Conservation (phyloP, 2,329 filamentous ascomycete genomes). For the Gaeumannomyces tritici region DNA sequence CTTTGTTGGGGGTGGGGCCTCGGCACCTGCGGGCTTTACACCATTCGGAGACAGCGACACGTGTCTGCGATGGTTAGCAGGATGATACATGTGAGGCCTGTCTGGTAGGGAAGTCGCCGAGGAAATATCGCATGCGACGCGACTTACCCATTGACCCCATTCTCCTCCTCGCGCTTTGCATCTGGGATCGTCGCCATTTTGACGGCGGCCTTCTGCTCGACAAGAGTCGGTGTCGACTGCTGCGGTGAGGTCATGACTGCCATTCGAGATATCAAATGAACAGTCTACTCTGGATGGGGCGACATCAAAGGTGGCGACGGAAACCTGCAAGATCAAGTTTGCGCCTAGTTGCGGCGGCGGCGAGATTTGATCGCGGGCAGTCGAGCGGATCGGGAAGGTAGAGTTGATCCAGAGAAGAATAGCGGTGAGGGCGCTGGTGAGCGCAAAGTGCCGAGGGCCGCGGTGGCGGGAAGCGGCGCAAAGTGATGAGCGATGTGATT, state of each 20-base stretch:
- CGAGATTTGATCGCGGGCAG: neutral
- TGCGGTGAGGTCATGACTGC: constrained; percentile 44
- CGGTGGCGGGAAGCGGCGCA: neutral
- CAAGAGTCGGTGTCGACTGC: constrained; percentile 24
- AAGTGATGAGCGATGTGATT: neutral
- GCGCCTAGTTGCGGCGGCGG: neutral
- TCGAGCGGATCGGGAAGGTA: neutral
- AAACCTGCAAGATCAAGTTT: neutral
- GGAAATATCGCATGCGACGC: constrained; percentile 21
- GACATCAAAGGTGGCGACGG: constrained; percentile 24
- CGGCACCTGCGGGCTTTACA: constrained; percentile 2
- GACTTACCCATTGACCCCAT: constrained; percentile 48
- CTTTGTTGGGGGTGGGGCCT: neutral
- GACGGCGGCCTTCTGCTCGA: constrained; percentile 38
- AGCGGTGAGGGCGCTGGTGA: neutral
- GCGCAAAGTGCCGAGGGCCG: neutral
- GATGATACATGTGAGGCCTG: too few relatives aligned
- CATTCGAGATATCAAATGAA: constrained; percentile 25
- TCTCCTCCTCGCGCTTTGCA: constrained; percentile 2
- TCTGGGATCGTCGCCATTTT: constrained; percentile 42
- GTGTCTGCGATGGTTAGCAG: neutral
- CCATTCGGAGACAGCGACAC: constrained; percentile 1
- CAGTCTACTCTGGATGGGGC: constrained; percentile 14
- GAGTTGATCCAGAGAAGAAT: neutral
- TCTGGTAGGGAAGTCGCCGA: too few relatives aligned